A percentile compares a stretch with the other conserved stretches of the same genome.
Evolutionary conservation across 306 rosid species (phyloP).

Genomic region (Lablab purpureus): DNA sequence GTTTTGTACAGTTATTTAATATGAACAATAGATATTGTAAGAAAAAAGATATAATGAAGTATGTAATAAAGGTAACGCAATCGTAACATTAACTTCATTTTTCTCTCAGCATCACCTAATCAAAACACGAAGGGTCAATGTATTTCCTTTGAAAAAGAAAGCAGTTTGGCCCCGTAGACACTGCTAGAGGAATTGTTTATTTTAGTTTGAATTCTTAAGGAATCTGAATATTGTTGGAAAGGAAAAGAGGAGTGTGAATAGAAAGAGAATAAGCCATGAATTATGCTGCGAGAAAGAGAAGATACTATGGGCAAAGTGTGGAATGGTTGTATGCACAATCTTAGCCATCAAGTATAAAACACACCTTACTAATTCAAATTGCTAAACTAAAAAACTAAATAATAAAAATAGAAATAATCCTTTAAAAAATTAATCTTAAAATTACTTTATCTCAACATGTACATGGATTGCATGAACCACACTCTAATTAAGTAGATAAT

Average conservation of each 20-base stretch:
- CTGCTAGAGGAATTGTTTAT: no score
- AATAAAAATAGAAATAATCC: no score
- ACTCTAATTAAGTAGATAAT: no score
- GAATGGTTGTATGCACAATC: not conserved
- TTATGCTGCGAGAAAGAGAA: conserved; percentile 6
- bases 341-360: conserved; percentile 12
- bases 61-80: no score
- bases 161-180: no score
- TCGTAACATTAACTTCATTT: not conserved
- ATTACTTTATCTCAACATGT: no score
- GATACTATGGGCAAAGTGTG: conserved; percentile 17
- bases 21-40: not conserved
- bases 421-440: no score
- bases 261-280: conserved; percentile 21
- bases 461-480: no score
- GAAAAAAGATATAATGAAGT: no score
- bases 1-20: not conserved
- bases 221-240: conserved; percentile 28
- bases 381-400: no score
- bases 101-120: not conserved
- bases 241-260: not conserved
- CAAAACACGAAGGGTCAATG: not conserved
- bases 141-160: not conserved
- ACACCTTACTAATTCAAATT: no score
- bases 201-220: not conserved